Evolutionary conservation across 2,329 filamentous ascomycete species (phyloP).

Genomic region (Xylaria sp.): DNA sequence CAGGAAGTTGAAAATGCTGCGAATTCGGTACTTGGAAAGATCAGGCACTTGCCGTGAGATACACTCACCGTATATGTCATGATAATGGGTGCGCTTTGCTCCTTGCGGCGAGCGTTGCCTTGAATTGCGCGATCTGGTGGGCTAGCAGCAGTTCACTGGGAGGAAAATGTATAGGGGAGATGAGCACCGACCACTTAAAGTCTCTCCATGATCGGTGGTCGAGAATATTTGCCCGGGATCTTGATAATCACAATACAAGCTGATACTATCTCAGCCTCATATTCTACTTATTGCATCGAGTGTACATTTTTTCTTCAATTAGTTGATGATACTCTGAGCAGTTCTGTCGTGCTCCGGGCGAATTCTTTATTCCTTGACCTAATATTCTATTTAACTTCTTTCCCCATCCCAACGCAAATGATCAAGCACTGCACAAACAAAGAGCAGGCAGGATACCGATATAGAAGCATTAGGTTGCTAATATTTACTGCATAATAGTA

Average conservation of each 20-base stretch:
- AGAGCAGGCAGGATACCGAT: background rate
- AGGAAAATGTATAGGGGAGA: too few species aligned
- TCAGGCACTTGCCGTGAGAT: background rate
- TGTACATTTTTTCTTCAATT: background rate
- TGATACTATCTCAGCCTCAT: background rate
- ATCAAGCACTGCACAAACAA: background rate
- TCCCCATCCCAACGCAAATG: background rate
- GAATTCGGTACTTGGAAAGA: background rate
- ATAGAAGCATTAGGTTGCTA: too few species aligned
- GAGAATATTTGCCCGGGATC: too few species aligned
- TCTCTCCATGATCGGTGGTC: too few species aligned
- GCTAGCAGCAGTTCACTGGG: too few species aligned
- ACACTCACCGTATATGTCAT: too few species aligned
- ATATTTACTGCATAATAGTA: slow-evolving; percentile 1
- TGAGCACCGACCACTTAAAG: too few species aligned
- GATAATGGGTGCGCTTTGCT: background rate
- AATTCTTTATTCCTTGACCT: too few species aligned
- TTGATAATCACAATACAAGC: background rate
- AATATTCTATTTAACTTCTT: background rate
- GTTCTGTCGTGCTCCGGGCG: background rate
- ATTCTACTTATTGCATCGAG: background rate
- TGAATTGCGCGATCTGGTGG: too few species aligned
- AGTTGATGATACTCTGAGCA: background rate
- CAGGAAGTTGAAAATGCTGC: background rate
- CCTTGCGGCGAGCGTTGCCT: background rate